Evolutionary conservation across 73 alveolate species (phyloP).

Genomic region (Paramecium tetraurelia): DNA sequence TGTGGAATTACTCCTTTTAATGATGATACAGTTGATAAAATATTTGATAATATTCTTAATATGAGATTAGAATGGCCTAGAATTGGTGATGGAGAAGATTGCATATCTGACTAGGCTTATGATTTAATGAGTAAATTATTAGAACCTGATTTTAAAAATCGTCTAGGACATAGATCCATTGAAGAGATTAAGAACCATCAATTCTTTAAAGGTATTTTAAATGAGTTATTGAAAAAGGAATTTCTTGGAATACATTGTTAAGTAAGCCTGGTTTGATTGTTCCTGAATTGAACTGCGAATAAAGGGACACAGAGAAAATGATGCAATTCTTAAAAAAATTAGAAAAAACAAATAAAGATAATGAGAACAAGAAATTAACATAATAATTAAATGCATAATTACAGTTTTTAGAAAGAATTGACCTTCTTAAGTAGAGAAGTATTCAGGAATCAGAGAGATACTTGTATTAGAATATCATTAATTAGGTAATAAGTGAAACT

Average conservation of each 20-base stretch:
- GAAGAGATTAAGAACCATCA: conserved; percentile 48
- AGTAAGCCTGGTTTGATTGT: conserved; percentile 49
- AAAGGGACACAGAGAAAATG: background rate
- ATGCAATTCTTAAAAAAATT: background rate
- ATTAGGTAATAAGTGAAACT: background rate
- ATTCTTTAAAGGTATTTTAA: conserved; percentile 38
- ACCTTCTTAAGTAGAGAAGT: background rate
- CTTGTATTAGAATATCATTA: background rate
- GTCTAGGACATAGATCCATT: conserved; percentile 63
- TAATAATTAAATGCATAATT: conserved; percentile 29
- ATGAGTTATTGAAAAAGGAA: background rate
- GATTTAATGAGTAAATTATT: conserved; percentile 57
- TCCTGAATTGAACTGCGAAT: conserved; percentile 10
- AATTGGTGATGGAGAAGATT: conserved; percentile 58
- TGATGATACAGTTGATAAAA: conserved; percentile 68
- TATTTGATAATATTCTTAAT: conserved; percentile 57
- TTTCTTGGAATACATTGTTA: conserved; percentile 46
- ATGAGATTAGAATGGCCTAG: conserved; percentile 47
- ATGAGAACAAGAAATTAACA: background rate
- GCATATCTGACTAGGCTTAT: conserved; percentile 9
- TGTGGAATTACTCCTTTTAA: conserved; percentile 75
- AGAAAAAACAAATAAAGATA: conserved; percentile 1
- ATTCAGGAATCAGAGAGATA: background rate
- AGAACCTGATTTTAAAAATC: conserved; percentile 61
- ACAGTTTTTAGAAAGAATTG: conserved; percentile 36